Evolutionary conservation across 345 rosid species (phyloP).

Genomic region (Ceriops decandra): DNA sequence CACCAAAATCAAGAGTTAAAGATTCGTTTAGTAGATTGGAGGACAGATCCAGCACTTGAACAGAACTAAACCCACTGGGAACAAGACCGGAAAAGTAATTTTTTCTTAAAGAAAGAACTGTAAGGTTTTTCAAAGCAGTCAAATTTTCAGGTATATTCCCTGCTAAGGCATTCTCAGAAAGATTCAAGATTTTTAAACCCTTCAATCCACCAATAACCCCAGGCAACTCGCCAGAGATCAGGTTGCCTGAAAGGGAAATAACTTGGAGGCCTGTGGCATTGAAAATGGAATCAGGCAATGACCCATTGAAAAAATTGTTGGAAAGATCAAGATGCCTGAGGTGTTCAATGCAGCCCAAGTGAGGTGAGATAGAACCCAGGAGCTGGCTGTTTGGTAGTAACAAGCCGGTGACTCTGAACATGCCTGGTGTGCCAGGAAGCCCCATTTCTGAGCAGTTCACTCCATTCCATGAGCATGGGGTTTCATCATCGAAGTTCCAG

Average conservation of each 20-base stretch:
- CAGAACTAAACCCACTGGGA: constrained; percentile 53
- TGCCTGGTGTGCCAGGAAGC: constrained; percentile 38
- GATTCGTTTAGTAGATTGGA: constrained; percentile 72
- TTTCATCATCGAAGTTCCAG: constrained; percentile 69
- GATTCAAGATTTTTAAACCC: constrained; percentile 57
- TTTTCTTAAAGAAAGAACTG: constrained; percentile 55
- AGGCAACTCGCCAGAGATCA: constrained; percentile 62
- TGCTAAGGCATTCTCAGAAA: constrained; percentile 70
- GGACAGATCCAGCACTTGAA: constrained; percentile 64
- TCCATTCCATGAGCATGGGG: constrained; percentile 77
- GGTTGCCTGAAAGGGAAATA: constrained; percentile 52
- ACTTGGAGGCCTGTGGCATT: constrained; percentile 52
- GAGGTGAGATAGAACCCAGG: constrained; percentile 55
- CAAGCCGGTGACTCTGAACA: constrained; percentile 59
- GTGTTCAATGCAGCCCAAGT: constrained; percentile 45
- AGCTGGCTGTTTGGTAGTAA: constrained; percentile 54
- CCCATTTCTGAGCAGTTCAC: constrained; percentile 52
- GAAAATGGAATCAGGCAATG: constrained; percentile 51
- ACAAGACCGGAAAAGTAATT: constrained; percentile 60
- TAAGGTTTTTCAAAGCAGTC: constrained; percentile 48
- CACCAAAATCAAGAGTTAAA: constrained; percentile 58
- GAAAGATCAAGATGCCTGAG: constrained; percentile 64
- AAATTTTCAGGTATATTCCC: constrained; percentile 54
- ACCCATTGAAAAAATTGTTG: constrained; percentile 59
- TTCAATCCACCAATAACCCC: constrained; percentile 35